A percentile compares a stretch with the other conserved stretches of the same genome.
These are phyloP conservation scores for Termitomyces bulborhizus DNA, from an alignment of 768 basidiomycete species.

Conservation along the genomic window DNA sequence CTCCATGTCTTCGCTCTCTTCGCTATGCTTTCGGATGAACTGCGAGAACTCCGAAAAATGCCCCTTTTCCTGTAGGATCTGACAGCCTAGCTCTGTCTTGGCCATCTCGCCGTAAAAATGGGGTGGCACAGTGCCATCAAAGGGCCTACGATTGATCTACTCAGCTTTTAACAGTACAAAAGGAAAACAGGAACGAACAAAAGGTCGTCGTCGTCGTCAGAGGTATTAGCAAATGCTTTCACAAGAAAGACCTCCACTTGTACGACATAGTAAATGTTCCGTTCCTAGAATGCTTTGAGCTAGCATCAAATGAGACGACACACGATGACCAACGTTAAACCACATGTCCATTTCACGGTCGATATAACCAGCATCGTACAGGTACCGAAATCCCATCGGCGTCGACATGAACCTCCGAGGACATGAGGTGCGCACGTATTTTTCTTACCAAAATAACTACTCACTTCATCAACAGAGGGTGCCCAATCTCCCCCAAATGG, in stretches of 20 bases:
- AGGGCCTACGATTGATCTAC: slow-evolving; percentile 37
- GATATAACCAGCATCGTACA: slow-evolving; percentile 89
- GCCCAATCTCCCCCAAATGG: slow-evolving; percentile 90
- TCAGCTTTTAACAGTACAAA: background rate
- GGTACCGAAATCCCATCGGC: slow-evolving; percentile 85
- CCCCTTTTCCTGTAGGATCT: slow-evolving; percentile 82
- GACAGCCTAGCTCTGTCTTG: slow-evolving; percentile 93
- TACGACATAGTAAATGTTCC: slow-evolving; percentile 89
- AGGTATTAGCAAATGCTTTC: slow-evolving; percentile 58
- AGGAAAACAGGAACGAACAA: slow-evolving; percentile 32
- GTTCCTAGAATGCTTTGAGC: slow-evolving; percentile 52
- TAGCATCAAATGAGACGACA: background rate
- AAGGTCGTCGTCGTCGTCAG: slow-evolving; percentile 64
- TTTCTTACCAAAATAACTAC: slow-evolving; percentile 23
- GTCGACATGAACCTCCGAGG: slow-evolving; percentile 84
- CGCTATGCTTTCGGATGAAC: slow-evolving; percentile 81
- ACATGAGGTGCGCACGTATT: background rate
- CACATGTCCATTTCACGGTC: slow-evolving; percentile 93
- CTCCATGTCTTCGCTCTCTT: slow-evolving; percentile 78
- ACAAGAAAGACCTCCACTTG: slow-evolving; percentile 91
- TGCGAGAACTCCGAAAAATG: slow-evolving; percentile 90
- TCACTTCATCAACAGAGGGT: slow-evolving; percentile 82
- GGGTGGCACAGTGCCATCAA: slow-evolving; percentile 83
- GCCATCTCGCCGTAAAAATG: slow-evolving; percentile 99
- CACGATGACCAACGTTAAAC: slow-evolving; percentile 67